These are phyloP conservation scores for Sporothrix curviconia DNA, from an alignment of 2,329 filamentous ascomycete species.

Conservation along the genomic window DNA sequence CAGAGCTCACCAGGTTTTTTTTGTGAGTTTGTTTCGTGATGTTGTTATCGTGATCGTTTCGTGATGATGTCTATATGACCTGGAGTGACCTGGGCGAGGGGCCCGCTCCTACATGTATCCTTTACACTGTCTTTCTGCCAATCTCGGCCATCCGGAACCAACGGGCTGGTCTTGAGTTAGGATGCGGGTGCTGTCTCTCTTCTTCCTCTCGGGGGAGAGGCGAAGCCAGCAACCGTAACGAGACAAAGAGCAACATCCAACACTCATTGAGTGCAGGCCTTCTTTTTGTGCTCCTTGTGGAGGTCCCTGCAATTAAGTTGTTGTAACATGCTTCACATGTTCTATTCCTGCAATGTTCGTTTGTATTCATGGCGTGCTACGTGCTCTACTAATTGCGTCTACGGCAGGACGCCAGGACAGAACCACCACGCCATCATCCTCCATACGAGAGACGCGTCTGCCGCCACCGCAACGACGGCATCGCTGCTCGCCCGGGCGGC, in stretches of 20 bases:
- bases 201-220: slow-evolving; percentile 11
- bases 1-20: neutral
- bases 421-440: neutral
- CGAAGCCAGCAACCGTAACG: slow-evolving; percentile 21
- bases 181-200: slow-evolving; percentile 22
- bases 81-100: no score
- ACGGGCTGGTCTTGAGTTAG: slow-evolving; percentile 33
- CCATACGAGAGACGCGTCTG: neutral
- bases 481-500: neutral
- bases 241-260: slow-evolving; percentile 34
- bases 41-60: neutral
- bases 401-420: neutral
- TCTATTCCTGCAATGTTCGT: no score
- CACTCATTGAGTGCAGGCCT: slow-evolving; percentile 37
- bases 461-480: no score
- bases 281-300: slow-evolving; percentile 27
- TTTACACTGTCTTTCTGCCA: slow-evolving; percentile 31
- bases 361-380: no score
- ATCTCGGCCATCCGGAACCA: slow-evolving; percentile 29
- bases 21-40: no score
- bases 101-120: neutral
- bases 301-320: slow-evolving; percentile 35
- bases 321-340: no score
- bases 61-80: neutral
- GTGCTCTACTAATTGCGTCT: no score